Conservation (phyloP, 2,329 filamentous ascomycete species). For the Fragosphaeria purpurea region DNA sequence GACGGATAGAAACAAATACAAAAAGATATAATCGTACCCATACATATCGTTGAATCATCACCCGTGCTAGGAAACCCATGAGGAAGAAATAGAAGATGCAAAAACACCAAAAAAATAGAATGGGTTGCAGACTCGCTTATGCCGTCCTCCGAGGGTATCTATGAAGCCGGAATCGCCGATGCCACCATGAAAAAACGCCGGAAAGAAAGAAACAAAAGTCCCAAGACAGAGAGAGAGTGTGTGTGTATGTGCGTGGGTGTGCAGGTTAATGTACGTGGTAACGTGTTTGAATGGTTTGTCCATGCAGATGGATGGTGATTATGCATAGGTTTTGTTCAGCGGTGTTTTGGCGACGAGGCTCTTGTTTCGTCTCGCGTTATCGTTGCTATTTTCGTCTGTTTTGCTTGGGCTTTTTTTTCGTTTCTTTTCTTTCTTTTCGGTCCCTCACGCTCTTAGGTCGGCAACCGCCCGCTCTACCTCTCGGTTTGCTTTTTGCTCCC, state of each 20-base stretch:
- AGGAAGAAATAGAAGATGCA: neutral
- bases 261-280: too few species aligned
- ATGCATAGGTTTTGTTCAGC: neutral
- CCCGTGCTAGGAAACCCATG: neutral
- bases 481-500: constrained; percentile 65
- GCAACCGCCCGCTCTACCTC: constrained; percentile 71
- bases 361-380: neutral
- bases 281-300: too few species aligned
- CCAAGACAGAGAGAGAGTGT: neutral
- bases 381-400: neutral
- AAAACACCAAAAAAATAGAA: neutral
- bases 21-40: neutral
- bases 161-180: constrained; percentile 1
- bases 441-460: constrained; percentile 37
- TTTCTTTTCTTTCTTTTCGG: constrained; percentile 35
- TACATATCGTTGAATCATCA: constrained; percentile 3
- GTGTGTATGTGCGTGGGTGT: neutral
- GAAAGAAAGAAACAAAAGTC: neutral
- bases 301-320: too few species aligned
- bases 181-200: constrained; percentile 2
- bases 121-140: neutral
- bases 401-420: constrained; percentile 10
- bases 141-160: constrained; percentile 6
- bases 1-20: neutral
- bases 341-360: neutral